These are phyloP conservation scores for Ascochyta pisi DNA, from an alignment of 2,329 filamentous ascomycete species.

Conservation along the genomic window DNA sequence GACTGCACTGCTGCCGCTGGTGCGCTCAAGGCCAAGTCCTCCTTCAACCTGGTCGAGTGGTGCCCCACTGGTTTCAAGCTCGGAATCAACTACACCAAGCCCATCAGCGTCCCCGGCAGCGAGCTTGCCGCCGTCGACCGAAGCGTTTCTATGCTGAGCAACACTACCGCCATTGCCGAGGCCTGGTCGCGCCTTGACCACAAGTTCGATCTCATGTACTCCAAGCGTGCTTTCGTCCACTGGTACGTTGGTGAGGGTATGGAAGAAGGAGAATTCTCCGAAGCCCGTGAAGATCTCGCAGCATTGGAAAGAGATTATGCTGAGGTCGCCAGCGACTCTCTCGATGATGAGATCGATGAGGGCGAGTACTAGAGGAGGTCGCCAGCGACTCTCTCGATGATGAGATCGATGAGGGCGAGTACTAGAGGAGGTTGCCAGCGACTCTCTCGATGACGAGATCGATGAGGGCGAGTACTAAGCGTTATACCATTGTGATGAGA, in stretches of 20 bases:
- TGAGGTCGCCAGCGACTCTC: slow-evolving; percentile 76
- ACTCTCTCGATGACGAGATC: slow-evolving; percentile 62
- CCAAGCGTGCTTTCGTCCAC: slow-evolving; percentile 77
- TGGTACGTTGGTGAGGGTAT: slow-evolving; percentile 90
- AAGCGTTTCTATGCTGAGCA: slow-evolving; percentile 83
- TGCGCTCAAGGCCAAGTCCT: slow-evolving; percentile 72
- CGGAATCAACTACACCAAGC: slow-evolving; percentile 77
- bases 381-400: too few relatives aligned
- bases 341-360: slow-evolving; percentile 61
- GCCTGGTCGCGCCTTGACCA: slow-evolving; percentile 75
- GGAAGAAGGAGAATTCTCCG: slow-evolving; percentile 90
- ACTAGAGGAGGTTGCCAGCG: slow-evolving; percentile 71
- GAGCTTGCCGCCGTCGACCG: slow-evolving; percentile 98
- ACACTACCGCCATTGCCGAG: slow-evolving; percentile 76
- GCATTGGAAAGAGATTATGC: slow-evolving; percentile 85
- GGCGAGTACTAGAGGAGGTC: slow-evolving; percentile 49
- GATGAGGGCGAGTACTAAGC: slow-evolving; percentile 58
- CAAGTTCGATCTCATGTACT: slow-evolving; percentile 82
- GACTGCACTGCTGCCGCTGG: slow-evolving; percentile 73
- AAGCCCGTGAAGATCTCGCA: slow-evolving; percentile 84
- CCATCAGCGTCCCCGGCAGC: slow-evolving; percentile 92
- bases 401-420: too few relatives aligned
- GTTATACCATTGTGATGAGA: slow-evolving; percentile 34
- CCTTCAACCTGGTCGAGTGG: slow-evolving; percentile 78
- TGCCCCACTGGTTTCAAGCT: slow-evolving; percentile 79